Base-by-base conservation (phyloP, 2,329 filamentous ascomycete genomes). In the Sodiomyces alkalinus region DNA sequence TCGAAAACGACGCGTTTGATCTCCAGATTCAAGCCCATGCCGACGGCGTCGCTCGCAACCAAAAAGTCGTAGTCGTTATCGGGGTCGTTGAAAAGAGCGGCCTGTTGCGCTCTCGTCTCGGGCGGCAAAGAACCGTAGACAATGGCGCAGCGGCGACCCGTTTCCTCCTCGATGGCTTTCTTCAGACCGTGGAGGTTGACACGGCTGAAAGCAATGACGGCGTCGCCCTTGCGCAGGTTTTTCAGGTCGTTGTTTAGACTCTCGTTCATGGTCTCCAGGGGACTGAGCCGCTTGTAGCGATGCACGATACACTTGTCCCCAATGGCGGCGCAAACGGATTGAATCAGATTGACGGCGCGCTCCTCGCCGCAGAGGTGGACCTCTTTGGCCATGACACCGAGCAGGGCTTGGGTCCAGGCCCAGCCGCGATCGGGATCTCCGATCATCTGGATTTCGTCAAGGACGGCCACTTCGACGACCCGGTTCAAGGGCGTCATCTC, bases 361-460 rank as follows among this genome's bases (percentile, higher is more conserved):
- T 80, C 74, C 52, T 98, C 90, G 34, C 90, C 90, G 48, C 90
- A 98, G 0, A 98, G 64, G 53, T 98, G 90, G 5, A 98, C 62
- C 47, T 98, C 90, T 41, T 75, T 77, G 4, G 83, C 90, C 51
- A 80, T 76, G 1, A 93, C 65, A 19, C 90, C 90, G 5, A 98
- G 60, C 10, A 96, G 62, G 2, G 90, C 90, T 42, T 85, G 73
- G 2, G 86, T 93, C 90, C 90, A 98, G 3, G 85, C 86, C 75
- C 80, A 92, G 2, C 92, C 90, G 41, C 90, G 76, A 1, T 82
- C 71, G 0, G 49, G 36, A 43, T 85, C 76, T 11, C 72, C 76
- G 40, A 98, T 82, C 90, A 98, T 96, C 53, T 98, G 90, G 32
- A 98, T 96, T 56, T 98, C 90, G 46, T 98, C 90, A 37, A 98